A percentile compares a stretch with the other conserved stretches of the same genome.
phyloP scores from a whole-genome alignment of 352 stramenopile species.

The Plasmopara halstedii region DNA sequence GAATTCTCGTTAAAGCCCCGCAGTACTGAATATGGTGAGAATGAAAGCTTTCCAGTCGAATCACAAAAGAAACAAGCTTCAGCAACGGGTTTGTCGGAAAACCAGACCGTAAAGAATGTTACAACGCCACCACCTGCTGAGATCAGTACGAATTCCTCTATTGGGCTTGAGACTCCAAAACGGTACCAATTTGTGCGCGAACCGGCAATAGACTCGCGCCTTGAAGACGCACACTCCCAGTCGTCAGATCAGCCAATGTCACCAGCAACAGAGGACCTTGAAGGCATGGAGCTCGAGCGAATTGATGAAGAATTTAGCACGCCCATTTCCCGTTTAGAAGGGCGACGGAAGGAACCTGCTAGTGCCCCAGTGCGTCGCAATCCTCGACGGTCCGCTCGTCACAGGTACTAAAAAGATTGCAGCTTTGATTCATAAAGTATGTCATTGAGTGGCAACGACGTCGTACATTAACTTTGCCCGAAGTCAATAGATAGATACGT shows the following conservation, averaged over 20 bases:
- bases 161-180: slow-evolving; percentile 54
- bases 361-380: slow-evolving; percentile 66
- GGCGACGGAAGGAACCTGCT: slow-evolving; percentile 45
- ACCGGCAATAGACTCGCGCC: slow-evolving; percentile 49
- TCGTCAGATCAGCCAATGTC: slow-evolving; percentile 30
- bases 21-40: slow-evolving; percentile 14
- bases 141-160: slow-evolving; percentile 9
- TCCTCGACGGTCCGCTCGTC: slow-evolving; percentile 52
- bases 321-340: slow-evolving; percentile 40
- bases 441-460: background rate
- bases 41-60: slow-evolving; percentile 11
- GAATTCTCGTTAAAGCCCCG: slow-evolving; percentile 40
- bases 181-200: slow-evolving; percentile 75
- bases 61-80: slow-evolving; percentile 19
- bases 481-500: too few species aligned
- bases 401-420: slow-evolving; percentile 44
- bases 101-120: slow-evolving; percentile 21
- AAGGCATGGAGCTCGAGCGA: slow-evolving; percentile 63
- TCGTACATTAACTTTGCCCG: too few species aligned
- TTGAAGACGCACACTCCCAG: slow-evolving; percentile 24
- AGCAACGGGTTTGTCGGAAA: slow-evolving; percentile 10
- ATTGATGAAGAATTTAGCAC: slow-evolving; percentile 83
- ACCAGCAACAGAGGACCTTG: slow-evolving; percentile 51
- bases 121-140: slow-evolving; percentile 28
- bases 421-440: background rate